Evolutionary conservation across 2,329 filamentous ascomycete species (phyloP), one percentile per base, ranked within the genome.

Genomic region (Apiospora arundinis): DNA sequence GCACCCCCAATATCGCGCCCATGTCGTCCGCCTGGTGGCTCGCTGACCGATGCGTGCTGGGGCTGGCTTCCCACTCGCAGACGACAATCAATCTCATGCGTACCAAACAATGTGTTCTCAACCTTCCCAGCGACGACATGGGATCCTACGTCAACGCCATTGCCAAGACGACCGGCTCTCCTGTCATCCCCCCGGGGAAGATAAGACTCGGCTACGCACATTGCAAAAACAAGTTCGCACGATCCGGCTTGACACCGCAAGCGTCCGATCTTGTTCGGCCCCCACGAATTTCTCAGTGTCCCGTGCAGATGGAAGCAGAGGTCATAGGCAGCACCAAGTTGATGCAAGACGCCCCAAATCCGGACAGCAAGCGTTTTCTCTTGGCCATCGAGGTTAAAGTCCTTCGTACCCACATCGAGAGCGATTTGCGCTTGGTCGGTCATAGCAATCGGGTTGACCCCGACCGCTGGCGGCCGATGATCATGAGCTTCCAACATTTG

Each of bases 11-110:
- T 73, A 81, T 86, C 66, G 78, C 76, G 9, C 80, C 84, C 11
- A 84, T 85, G 71, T 85, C 84, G 21, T 85, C 83, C 7, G 83
- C 81, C 25, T 85, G 79, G 76, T 86, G 83, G 83, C 80, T 86
- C 14, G 81, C 81, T 6, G 76, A 82, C 72, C 80, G 80, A 16
- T 85, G 83, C 76, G 76, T 86, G 75, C 80, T 85, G 6, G 84
- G 84, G 1, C 77, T 85, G 2, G 77, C 48, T 7, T 76, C 79
- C 11, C 73, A 71, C 21, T 80, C 78, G 60, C 79, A 84, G 70
- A 85, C 84, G 0, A 79, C 83, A 0, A 69, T 77, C 12, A 85
- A 85, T 72, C 76, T 85, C 16, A 73, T 82, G 9, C 81, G 83
- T 23, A 83, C 81, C 9, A 80, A 79, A 21, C 78, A 85, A 73